These are phyloP conservation scores for Myxozyma vanderwaltii DNA, from an alignment of 805 yeast species.

Conservation along the genomic window DNA sequence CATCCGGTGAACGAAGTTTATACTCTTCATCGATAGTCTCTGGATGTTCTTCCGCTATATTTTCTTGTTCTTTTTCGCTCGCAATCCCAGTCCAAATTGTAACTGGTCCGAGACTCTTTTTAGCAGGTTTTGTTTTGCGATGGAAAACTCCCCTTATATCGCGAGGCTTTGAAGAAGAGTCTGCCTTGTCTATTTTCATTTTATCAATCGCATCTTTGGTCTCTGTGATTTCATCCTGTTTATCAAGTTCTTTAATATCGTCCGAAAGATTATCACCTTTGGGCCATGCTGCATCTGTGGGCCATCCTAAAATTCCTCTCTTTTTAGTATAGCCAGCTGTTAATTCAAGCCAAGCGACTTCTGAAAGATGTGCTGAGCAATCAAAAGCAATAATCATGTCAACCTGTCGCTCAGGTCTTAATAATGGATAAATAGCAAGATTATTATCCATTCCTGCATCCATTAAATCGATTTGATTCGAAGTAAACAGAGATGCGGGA, in stretches of 20 bases:
- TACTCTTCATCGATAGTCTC: slow-evolving; percentile 14
- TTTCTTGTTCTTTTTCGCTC: slow-evolving; percentile 2
- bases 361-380: slow-evolving; percentile 47
- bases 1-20: slow-evolving; percentile 1
- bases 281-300: slow-evolving; percentile 29
- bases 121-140: neutral
- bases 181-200: neutral
- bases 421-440: slow-evolving; percentile 54
- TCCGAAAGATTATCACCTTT: neutral
- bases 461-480: slow-evolving; percentile 30
- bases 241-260: slow-evolving; percentile 13
- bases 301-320: slow-evolving; percentile 36
- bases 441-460: slow-evolving; percentile 39
- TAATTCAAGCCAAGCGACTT: slow-evolving; percentile 36
- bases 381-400: slow-evolving; percentile 65
- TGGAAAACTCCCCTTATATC: neutral
- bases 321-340: slow-evolving; percentile 34
- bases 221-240: slow-evolving; percentile 3
- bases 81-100: slow-evolving; percentile 29
- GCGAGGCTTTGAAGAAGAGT: too few species aligned
- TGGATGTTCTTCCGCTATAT: neutral
- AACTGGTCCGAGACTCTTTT: slow-evolving; percentile 21
- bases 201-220: slow-evolving; percentile 2
- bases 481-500: slow-evolving; percentile 27
- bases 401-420: slow-evolving; percentile 57